Base-by-base conservation (phyloP, 306 rosid genomes). In the Abrus precatorius region DNA sequence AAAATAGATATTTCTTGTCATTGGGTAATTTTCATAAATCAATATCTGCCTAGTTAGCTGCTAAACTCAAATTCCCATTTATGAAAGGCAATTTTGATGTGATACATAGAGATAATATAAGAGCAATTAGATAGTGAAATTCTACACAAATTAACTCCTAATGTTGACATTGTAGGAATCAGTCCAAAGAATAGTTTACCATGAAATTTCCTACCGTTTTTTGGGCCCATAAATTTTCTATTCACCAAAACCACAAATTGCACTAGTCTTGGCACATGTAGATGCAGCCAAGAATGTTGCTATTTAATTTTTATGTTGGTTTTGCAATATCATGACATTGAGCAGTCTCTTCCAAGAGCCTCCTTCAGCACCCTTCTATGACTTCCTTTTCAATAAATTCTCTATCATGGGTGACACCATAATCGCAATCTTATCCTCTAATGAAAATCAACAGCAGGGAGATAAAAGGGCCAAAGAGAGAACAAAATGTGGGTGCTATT, bases 181-280 rank as follows among this genome's bases (percentile, higher is more conserved):
- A 27, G 66, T 74, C 78, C 87, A 84, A 84, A 69, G 50, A 64
- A 75, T 27, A 63, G 29, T 56, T 61, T 44, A 44, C 82, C 88
- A 81, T 66, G 62, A 75, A 69, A 62, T 33, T 53, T 49, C 55
- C 45, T 33, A 9, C 11, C 43, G 11, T 45, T 33, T 20, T 68
- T 56, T 36, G 40, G 45, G 80, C 30, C 53, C 52, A 48, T 48
- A 60, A 20, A 53, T 43, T 69, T 44, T 78, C 50, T 50, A 13
- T 5, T 6, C 27, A 71, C 30, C 54, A 70, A 71, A 47, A 32
- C 85, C 85, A 84, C 82, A 80, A 70, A 69, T 40, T 74, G 60
- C 52, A 62, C 32, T 14, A 43, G 32, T 43, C 28, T 5, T 43
- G 33, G 40, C 44, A 12, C 12, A 5, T 30, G 44, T 69, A 75